Evolutionary conservation across 768 basidiomycete genomes (phyloP).

Genomic region (Naganishia onofrii): DNA sequence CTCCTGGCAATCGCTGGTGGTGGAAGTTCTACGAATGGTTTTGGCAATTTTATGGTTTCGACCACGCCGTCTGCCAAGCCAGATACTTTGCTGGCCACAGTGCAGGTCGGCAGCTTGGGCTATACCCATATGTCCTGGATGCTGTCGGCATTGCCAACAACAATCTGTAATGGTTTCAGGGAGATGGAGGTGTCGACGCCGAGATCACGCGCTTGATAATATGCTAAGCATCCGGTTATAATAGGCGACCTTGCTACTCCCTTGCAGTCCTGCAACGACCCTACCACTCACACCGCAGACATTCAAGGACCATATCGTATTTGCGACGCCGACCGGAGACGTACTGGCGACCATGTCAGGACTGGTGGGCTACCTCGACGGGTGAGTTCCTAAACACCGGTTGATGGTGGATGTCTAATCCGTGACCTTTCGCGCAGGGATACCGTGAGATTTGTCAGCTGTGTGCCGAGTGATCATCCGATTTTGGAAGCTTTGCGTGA

Average conservation of each 20-base stretch:
- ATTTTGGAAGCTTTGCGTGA: slow-evolving; percentile 40
- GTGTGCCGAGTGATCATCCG: slow-evolving; percentile 11
- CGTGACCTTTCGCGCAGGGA: background rate
- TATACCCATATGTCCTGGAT: too few relatives aligned
- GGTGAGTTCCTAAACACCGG: slow-evolving; percentile 62
- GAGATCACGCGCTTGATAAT: background rate
- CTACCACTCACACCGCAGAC: slow-evolving; percentile 69
- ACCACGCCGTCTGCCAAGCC: too few relatives aligned
- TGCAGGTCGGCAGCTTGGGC: too few relatives aligned
- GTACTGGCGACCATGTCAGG: slow-evolving; percentile 77
- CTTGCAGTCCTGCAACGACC: slow-evolving; percentile 59
- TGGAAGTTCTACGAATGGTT: too few relatives aligned
- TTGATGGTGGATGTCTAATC: too few relatives aligned
- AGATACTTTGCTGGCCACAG: too few relatives aligned
- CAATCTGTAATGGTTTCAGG: too few relatives aligned
- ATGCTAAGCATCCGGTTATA: background rate
- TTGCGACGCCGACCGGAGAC: slow-evolving; percentile 59
- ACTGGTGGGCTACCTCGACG: slow-evolving; percentile 66
- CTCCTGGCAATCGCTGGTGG: too few relatives aligned
- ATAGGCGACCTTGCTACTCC: slow-evolving; percentile 78
- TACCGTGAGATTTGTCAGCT: background rate
- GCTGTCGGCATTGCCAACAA: too few relatives aligned
- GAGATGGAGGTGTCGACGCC: too few relatives aligned
- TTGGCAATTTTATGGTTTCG: too few relatives aligned
- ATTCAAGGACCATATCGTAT: slow-evolving; percentile 75